Conservation (phyloP, 1,139 yeast species). For the Candida mesenterica region DNA sequence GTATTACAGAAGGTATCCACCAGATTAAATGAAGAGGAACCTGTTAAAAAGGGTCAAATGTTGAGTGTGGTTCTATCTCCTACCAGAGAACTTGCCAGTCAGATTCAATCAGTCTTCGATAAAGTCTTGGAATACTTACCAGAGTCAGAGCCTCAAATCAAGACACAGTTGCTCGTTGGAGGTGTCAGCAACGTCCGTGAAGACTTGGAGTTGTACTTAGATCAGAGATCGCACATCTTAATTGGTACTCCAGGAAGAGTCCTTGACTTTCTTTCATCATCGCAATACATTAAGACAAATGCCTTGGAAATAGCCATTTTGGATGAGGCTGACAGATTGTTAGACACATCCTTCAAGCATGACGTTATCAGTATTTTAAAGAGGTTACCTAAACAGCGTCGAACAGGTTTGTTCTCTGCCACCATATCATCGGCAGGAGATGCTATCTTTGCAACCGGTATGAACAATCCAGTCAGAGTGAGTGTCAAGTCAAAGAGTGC, state of each 20-base stretch:
- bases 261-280: constrained; percentile 63
- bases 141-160: constrained; percentile 40
- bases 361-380: constrained; percentile 68
- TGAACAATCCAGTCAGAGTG: constrained; percentile 85
- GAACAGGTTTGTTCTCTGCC: constrained; percentile 93
- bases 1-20: constrained; percentile 61
- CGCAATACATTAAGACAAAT: constrained; percentile 47
- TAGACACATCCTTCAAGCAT: constrained; percentile 73
- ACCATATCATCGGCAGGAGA: constrained; percentile 80
- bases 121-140: constrained; percentile 61
- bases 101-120: constrained; percentile 68
- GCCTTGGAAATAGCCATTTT: constrained; percentile 73
- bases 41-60: constrained; percentile 59
- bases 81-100: constrained; percentile 88
- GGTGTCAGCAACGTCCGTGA: constrained; percentile 71
- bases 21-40: constrained; percentile 27
- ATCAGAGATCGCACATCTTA: constrained; percentile 63
- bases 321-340: constrained; percentile 90
- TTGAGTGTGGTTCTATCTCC: constrained; percentile 79
- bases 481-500: constrained; percentile 58
- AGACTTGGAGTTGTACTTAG: constrained; percentile 61
- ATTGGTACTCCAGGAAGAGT: constrained; percentile 95
- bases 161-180: constrained; percentile 78
- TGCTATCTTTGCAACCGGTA: constrained; percentile 69
- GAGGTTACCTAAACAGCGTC: constrained; percentile 79